Evolutionary conservation across 225 moss, liverwort and hornwort genomes (phyloP), one percentile per base, ranked within the genome.

Genomic region (Sphagnum contortum): DNA sequence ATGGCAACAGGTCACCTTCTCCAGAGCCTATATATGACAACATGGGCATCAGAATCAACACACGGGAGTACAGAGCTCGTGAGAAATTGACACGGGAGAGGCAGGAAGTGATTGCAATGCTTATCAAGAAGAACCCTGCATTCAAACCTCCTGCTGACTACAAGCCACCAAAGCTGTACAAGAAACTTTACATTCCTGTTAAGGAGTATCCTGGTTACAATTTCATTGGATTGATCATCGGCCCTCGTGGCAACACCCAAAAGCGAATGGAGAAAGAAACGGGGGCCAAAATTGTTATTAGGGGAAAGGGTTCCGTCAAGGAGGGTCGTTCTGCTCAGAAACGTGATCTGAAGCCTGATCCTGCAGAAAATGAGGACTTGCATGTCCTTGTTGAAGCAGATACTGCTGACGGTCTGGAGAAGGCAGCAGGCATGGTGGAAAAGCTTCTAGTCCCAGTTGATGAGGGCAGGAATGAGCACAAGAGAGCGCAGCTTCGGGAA

Each of bases 201-300:
- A 96, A 96, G 63, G 96, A 96, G 71, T 96, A 96, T 76, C 96
- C 96, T 4, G 96, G 96, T 46, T 96, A 96, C 74, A 96, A 96
- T 70, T 96, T 96, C 44, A 96, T 96, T 29, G 96, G 96, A 44
- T 83, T 96, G 9, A 92, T 96, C 52, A 96, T 96, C 62, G 96
- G 96, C 11, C 96, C 96, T 63, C 90, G 96, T 58, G 96, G 96
- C 4, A 96, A 96, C 56, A 96, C 96, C 49, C 96, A 96, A 72
- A 96, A 96, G 78, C 86, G 96, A 74, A 96, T 96, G 96, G 96
- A 96, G 69, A 96, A 94, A 65, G 91, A 94, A 74, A 94, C 96
- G 12, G 96, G 96, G 50, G 96, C 96, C 9, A 96, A 96, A 75
- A 96, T 96, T 69, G 96, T 96, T 8, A 96, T 96, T 62, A 73